A percentile compares a stretch with the other conserved stretches of the same genome.
Conservation (phyloP, 352 stramenopile species). For the Peronospora tabacina region DNA sequence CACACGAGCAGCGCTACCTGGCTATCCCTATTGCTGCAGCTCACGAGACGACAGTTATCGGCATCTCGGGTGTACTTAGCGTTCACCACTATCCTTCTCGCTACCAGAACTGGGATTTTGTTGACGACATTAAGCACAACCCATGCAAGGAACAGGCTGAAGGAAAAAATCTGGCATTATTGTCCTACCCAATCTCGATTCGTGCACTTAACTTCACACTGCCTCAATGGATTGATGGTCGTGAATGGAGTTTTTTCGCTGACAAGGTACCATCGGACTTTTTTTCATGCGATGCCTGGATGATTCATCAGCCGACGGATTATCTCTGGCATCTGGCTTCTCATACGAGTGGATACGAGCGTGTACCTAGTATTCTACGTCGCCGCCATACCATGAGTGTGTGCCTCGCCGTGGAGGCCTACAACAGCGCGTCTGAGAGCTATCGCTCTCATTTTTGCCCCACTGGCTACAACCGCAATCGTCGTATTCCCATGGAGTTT, state of each 20-base stretch:
- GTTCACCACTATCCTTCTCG: slow-evolving; percentile 74
- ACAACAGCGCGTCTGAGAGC: slow-evolving; percentile 53
- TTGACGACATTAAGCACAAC: slow-evolving; percentile 73
- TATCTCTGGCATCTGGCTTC: slow-evolving; percentile 68
- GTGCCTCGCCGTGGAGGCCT: slow-evolving; percentile 53
- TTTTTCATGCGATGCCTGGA: slow-evolving; percentile 64
- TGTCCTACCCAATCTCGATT: slow-evolving; percentile 70
- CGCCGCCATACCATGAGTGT: slow-evolving; percentile 71
- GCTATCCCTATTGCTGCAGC: slow-evolving; percentile 62
- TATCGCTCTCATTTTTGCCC: slow-evolving; percentile 51
- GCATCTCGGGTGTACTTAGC: slow-evolving; percentile 62
- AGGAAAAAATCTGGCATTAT: slow-evolving; percentile 36
- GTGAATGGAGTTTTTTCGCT: slow-evolving; percentile 67
- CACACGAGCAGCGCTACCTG: slow-evolving; percentile 46
- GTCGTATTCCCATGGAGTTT: slow-evolving; percentile 53
- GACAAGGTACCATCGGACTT: slow-evolving; percentile 52
- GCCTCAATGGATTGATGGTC: slow-evolving; percentile 68
- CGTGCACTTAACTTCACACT: slow-evolving; percentile 67
- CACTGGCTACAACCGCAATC: slow-evolving; percentile 64
- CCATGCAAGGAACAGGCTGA: slow-evolving; percentile 42
- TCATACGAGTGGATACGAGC: slow-evolving; percentile 69
- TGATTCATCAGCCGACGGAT: slow-evolving; percentile 45
- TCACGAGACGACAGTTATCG: slow-evolving; percentile 44
- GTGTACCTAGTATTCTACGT: slow-evolving; percentile 67
- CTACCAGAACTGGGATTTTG: slow-evolving; percentile 85